Evolutionary conservation across 2,329 filamentous ascomycete species (phyloP), one percentile per base, ranked within the genome.

Genomic region (Botrytis byssoidea): DNA sequence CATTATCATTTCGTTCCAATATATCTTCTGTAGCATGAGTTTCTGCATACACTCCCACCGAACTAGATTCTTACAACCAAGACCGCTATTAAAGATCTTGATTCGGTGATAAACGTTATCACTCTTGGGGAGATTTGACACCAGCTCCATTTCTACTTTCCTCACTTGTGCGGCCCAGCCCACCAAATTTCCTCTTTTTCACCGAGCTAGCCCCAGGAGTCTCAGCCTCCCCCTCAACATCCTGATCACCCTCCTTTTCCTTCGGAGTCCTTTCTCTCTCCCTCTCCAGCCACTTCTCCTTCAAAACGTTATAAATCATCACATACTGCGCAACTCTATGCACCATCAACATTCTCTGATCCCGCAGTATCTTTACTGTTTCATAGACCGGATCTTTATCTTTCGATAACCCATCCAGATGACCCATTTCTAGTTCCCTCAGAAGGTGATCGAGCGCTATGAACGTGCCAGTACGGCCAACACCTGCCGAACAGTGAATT

Each of bases 401-500:
- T 55, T 73, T 65, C 8, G 35, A 55, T 8, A 76, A 18, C 8
- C 71, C 18, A 20, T 75, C 75, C 35, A 74, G 71, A 29, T 74
- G 71, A 2, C 71, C 74, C 29, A 74, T 57, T 9, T 76, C 60
- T 25, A 77, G 61, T 66, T 77, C 75, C 37, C 74, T 60, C 25
- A 75, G 35, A 18, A 77, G 71, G 42, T 76, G 71, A 69, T 77
- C 75, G 1, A 77, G 63, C 29, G 74, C 74, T 22, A 77, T 77
- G 80, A 98, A 98, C 0, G 95, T 95, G 7, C 95, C 95, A 0
- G 95, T 98, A 32, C 95, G 91, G 0, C 95, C 95, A 82, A 96
- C 98, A 0, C 96, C 95, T 4, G 95, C 95, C 69, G 93, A 97
- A 84, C 95, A 98, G 81, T 98, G 95, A 0, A 98, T 94, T 40